Conservation (phyloP, 768 basidiomycete genomes). For the Tylopilus rubrobrunneus region DNA sequence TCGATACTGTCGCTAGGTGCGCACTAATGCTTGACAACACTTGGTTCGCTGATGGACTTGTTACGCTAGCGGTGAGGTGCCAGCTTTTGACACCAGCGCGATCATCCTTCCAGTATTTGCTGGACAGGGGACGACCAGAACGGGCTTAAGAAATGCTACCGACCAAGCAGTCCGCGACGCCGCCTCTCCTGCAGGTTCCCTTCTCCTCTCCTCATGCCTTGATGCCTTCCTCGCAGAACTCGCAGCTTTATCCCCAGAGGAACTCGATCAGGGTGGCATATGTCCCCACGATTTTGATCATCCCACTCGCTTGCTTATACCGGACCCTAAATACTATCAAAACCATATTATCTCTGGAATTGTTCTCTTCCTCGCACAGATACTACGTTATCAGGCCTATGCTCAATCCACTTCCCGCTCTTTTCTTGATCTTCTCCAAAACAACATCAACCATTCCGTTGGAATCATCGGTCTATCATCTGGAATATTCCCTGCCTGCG, state of each 20-base stretch:
- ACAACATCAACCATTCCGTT: constrained; percentile 31
- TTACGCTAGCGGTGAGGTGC: constrained; percentile 3
- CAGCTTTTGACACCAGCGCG: not conserved
- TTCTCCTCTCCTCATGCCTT: constrained; percentile 49
- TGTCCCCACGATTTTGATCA: constrained; percentile 42
- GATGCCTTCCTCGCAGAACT: constrained; percentile 50
- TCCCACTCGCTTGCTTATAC: constrained; percentile 38
- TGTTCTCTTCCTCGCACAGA: constrained; percentile 48
- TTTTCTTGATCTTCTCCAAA: constrained; percentile 29
- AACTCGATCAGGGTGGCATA: constrained; percentile 36
- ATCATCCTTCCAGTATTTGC: constrained; percentile 48
- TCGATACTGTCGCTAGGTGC: constrained; percentile 5
- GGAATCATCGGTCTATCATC: constrained; percentile 55
- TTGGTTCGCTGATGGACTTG: not conserved
- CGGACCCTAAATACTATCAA: constrained; percentile 32
- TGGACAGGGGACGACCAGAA: constrained; percentile 47
- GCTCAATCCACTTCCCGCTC: constrained; percentile 24
- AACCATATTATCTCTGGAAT: constrained; percentile 51
- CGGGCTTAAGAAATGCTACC: constrained; percentile 30
- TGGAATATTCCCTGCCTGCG: constrained; percentile 51
- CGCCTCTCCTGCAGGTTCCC: constrained; percentile 36
- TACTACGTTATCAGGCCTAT: constrained; percentile 49
- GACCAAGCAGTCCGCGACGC: constrained; percentile 42
- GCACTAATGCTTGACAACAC: not conserved
- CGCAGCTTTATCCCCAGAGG: constrained; percentile 37